phyloP scores from a whole-genome alignment of 1,284 basidiomycete genomes.

The Ganoderma meredithae region DNA sequence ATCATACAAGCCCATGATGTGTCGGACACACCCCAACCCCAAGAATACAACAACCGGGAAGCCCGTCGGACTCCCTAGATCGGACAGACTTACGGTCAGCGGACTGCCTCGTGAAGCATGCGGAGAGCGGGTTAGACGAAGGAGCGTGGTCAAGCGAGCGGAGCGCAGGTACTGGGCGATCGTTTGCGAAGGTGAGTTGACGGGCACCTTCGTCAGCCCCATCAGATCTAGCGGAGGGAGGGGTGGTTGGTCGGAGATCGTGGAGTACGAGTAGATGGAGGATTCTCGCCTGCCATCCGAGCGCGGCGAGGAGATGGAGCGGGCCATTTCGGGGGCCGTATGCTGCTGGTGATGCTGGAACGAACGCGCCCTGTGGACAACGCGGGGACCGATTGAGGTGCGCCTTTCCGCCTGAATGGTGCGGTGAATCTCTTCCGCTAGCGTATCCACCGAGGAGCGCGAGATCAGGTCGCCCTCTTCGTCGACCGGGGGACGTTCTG shows the following conservation, averaged over 20 bases:
- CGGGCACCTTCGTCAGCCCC: conserved; percentile 37
- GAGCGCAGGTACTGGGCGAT: conserved; percentile 88
- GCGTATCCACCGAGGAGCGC: conserved; percentile 83
- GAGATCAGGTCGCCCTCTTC: conserved; percentile 71
- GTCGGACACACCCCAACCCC: conserved; percentile 92
- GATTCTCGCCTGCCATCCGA: conserved; percentile 53
- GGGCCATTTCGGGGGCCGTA: conserved; percentile 54
- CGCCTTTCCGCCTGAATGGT: conserved; percentile 68
- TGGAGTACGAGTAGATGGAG: conserved; percentile 48
- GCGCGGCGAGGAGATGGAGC: conserved; percentile 56
- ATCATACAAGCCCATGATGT: conserved; percentile 94
- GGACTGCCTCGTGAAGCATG: conserved; percentile 77
- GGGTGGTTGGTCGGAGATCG: conserved; percentile 49
- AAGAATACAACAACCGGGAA: conserved; percentile 91
- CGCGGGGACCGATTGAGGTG: conserved; percentile 46
- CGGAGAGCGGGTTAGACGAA: conserved; percentile 81
- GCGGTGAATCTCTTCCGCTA: conserved; percentile 78
- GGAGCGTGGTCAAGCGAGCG: conserved; percentile 81
- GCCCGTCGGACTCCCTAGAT: conserved; percentile 85
- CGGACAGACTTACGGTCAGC: conserved; percentile 91
- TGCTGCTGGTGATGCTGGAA: conserved; percentile 53
- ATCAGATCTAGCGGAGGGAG: conserved; percentile 39
- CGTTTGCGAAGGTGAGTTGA: conserved; percentile 63
- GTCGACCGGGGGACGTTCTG: conserved; percentile 25
- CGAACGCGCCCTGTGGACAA: conserved; percentile 53